Base-by-base conservation (phyloP, 208 protist genomes). In the Leishmania lainsoni region DNA sequence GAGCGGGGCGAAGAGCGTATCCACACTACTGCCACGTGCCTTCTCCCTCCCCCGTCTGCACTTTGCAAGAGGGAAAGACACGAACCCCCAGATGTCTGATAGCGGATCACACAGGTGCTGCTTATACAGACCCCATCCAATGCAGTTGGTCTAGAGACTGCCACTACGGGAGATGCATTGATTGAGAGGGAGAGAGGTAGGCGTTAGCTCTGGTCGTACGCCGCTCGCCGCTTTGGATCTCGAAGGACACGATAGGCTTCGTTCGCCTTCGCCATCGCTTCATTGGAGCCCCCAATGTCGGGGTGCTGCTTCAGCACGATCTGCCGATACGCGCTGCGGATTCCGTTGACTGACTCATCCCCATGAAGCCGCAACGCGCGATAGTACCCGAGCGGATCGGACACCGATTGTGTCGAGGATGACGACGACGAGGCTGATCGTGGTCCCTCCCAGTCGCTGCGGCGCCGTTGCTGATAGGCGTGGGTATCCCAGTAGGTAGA, bases 201-300 rank as follows among this genome's bases (percentile, higher is more conserved):
- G 45, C 52, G 35, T 52, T 54, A 74, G n/a, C 71, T 22, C 49
- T 70, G 81, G 71, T 99, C 99, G 85, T 99, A 99, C 29, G 98
- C 85, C 45, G 87, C 85, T 54, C 98, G 92, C 76, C 99, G 99
- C 83, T 99, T 81, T 26, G 90, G 81, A 73, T 99, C 98, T n/a
- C 89, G 93, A 39, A 99, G 90, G 6, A 99, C 97, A 59, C 99
- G 98, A 86, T 99, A 99, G 16, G 99, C 99, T 76, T 96, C 91
- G 75, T 97, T 97, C 65, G 95, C 63, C 73, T 93, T 91, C 8
- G 80, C 71, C 91, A 97, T 97, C 39, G 79, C 81, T 68, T 90
- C 91, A 17, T 81, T 86, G 8, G 90, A 90, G 2, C 95, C 95
- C 29, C 95, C 95, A 2, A 93, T 87, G 76, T 98, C 95, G 39